These are phyloP conservation scores for Gracilaria caudata DNA, from an alignment of 23 red algal genomes.

Conservation along the genomic window DNA sequence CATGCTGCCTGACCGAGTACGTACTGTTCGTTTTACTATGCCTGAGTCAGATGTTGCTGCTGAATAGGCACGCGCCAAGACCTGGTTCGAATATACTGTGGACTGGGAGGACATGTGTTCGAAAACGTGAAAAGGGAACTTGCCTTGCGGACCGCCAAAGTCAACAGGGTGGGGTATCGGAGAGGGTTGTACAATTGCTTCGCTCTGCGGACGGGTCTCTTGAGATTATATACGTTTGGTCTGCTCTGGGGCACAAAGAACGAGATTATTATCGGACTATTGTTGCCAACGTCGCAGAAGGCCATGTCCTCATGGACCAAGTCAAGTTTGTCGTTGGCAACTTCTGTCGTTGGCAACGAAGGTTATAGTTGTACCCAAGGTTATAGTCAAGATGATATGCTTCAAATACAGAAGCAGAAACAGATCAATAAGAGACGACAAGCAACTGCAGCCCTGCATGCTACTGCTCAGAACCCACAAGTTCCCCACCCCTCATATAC, in stretches of 20 bases:
- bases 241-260: slow-evolving; percentile 20
- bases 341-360: slow-evolving; percentile 18
- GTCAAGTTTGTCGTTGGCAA: slow-evolving; percentile 18
- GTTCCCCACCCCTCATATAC: not conserved
- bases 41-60: slow-evolving; percentile 1
- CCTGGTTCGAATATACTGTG: not conserved
- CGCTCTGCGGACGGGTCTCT: not conserved
- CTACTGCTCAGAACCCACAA: slow-evolving; percentile 22
- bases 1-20: not conserved
- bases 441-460: slow-evolving; percentile 31
- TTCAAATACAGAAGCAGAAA: slow-evolving; percentile 29
- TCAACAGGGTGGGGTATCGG: not conserved
- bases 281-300: slow-evolving; percentile 43
- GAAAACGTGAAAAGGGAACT: slow-evolving; percentile 4
- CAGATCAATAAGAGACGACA: slow-evolving; percentile 41
- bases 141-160: not conserved
- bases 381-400: slow-evolving; percentile 16
- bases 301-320: slow-evolving; percentile 49
- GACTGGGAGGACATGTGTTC: not conserved
- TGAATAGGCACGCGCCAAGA: not conserved
- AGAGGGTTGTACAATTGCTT: slow-evolving; percentile 19
- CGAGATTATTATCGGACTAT: slow-evolving; percentile 44
- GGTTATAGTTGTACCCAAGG: slow-evolving; percentile 39
- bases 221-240: slow-evolving; percentile 30
- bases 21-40: slow-evolving; percentile 18